Percentiles rank a stretch among this genome's conserved stretches.
Evolutionary conservation across 192 early-diverging fungal species (phyloP).

Genomic region (Linnemannia elongata): DNA sequence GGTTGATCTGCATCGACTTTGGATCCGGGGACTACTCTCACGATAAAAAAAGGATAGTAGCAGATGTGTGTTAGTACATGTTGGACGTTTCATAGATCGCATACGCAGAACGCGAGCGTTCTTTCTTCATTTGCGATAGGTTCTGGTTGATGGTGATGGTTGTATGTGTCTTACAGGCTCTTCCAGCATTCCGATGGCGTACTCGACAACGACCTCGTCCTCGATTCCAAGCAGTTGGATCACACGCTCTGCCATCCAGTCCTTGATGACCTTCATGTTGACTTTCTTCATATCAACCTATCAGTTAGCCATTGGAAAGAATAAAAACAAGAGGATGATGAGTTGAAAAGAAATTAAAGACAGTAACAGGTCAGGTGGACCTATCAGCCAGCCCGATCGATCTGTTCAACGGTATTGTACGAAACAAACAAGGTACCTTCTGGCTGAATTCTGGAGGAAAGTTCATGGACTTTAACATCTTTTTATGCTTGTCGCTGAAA

Average conservation of each 20-base stretch:
- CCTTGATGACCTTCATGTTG: slow-evolving; percentile 87
- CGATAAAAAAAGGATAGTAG: slow-evolving; percentile 1
- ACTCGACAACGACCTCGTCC: slow-evolving; percentile 94
- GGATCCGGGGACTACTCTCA: slow-evolving; percentile 79
- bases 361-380: too few relatives aligned
- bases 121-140: not conserved
- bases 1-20: slow-evolving; percentile 92
- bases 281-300: slow-evolving; percentile 92
- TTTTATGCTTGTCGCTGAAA: slow-evolving; percentile 87
- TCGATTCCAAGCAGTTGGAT: slow-evolving; percentile 88
- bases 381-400: not conserved
- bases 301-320: not conserved
- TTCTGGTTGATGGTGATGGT: not conserved
- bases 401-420: too few relatives aligned
- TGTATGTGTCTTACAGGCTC: slow-evolving; percentile 63
- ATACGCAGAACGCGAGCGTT: not conserved
- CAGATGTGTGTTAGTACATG: not conserved
- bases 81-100: not conserved
- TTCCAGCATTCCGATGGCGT: slow-evolving; percentile 87
- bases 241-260: slow-evolving; percentile 87
- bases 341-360: slow-evolving; percentile 7
- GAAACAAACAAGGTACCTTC: slow-evolving; percentile 68
- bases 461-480: slow-evolving; percentile 81
- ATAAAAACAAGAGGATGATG: not conserved
- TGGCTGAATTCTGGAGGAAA: slow-evolving; percentile 83